Evolutionary conservation across 208 protist genomes (phyloP), one percentile per base, ranked within the genome.

Genomic region (Trypanosoma brucei): DNA sequence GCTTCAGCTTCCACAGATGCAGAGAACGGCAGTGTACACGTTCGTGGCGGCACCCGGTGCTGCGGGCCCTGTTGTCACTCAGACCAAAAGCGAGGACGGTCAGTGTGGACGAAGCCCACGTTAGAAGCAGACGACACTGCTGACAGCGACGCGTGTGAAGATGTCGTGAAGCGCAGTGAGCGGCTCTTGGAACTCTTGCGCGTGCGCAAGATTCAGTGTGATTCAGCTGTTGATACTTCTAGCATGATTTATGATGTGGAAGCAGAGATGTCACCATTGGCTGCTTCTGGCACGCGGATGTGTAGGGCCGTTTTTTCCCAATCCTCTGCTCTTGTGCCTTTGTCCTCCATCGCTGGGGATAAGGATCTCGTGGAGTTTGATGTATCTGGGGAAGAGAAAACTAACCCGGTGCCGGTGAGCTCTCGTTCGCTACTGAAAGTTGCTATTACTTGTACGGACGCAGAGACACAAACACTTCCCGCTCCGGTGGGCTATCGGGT

Each of bases 111-210:
- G n/a, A 38, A 6, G 0, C 37, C 36, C 40, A 33, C 37, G 33
- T 55, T 45, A 57, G n/a, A 13, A 11, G 45, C 42, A 36, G 44
- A 45, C 2, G 13, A 0, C 33, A 48, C 6, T 51, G 42, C 33
- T 55, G 37, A 56, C 2, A 33, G 59, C 51, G 39, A 62, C 46
- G 60, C 45, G 13, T 34, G 54, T 44, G 34, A n/a, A 30, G 67
- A 72, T 62, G 60, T 67, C 50, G 60, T 72, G 2, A 54, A 72
- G 42, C 67, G 65, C 46, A 72, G 67, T 48, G 58, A 61, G 38
- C 59, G 67, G 50, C 60, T 72, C 3, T 48, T 72, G 48, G 54
- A 72, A 40, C 31, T 67, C 45, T 48, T 72, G 13, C 51, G 67
- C 38, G 60, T 65, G 6, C 67, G 60, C 30, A 30, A 36, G 37